phyloP scores from a whole-genome alignment of 805 yeast genomes.

The Cyberlindnera euphorbiiphila region DNA sequence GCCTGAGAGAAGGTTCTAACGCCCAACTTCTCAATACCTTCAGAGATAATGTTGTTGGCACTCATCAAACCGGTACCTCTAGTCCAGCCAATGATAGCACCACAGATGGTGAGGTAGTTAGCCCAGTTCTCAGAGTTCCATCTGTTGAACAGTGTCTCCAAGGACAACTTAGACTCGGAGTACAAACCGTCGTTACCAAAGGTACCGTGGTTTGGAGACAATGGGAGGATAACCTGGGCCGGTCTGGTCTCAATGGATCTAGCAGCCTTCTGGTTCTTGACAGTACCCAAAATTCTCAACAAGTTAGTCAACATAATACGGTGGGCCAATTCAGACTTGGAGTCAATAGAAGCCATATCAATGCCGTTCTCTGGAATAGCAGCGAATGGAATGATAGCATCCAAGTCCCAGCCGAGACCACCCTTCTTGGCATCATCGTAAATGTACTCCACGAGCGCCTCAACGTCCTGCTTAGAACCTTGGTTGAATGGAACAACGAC shows the following conservation, averaged over 20 bases:
- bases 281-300: conserved; percentile 85
- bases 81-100: conserved; percentile 99
- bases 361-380: conserved; percentile 99
- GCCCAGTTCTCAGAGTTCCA: conserved; percentile 99
- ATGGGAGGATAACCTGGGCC: conserved; percentile 93
- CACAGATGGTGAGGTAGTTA: conserved; percentile 89
- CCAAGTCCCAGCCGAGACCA: conserved; percentile 97
- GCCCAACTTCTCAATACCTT: conserved; percentile 92
- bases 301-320: conserved; percentile 97
- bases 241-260: conserved; percentile 90
- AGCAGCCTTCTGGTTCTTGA: conserved; percentile 76
- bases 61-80: conserved; percentile 99
- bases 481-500: conserved; percentile 98
- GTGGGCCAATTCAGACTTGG: conserved; percentile 96
- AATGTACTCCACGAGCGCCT: conserved; percentile 78
- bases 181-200: conserved; percentile 98
- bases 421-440: conserved; percentile 79
- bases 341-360: conserved; percentile 88
- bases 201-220: conserved; percentile 98
- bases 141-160: conserved; percentile 96
- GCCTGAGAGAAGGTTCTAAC: conserved; percentile 98
- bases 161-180: conserved; percentile 93
- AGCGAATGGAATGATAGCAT: conserved; percentile 94
- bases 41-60: conserved; percentile 95
- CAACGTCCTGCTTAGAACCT: conserved; percentile 93